phyloP scores from a whole-genome alignment of 768 basidiomycete species.

The Tremella yokohamensis region DNA sequence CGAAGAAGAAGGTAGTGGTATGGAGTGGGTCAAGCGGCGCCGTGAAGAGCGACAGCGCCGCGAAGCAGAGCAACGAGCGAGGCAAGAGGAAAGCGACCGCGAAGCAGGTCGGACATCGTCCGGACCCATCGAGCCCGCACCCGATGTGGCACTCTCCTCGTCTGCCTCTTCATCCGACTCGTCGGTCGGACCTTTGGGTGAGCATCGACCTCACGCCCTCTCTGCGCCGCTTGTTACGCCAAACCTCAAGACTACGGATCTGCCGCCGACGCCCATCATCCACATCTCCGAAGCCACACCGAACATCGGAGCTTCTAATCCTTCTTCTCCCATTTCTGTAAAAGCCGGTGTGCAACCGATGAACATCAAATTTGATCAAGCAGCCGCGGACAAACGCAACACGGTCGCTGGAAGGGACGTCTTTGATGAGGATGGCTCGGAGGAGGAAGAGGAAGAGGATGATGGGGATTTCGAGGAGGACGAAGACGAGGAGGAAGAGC shows the following conservation, averaged over 20 bases:
- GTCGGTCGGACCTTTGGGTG: slow-evolving; percentile 7
- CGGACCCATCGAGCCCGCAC: background rate
- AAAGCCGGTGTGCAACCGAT: slow-evolving; percentile 2
- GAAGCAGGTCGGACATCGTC: slow-evolving; percentile 1
- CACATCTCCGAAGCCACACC: slow-evolving; percentile 28
- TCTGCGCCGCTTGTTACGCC: slow-evolving; percentile 24
- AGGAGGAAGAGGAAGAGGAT: slow-evolving; percentile 15
- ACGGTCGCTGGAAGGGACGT: slow-evolving; percentile 12
- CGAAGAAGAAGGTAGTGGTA: slow-evolving; percentile 77
- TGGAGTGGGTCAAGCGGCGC: slow-evolving; percentile 73
- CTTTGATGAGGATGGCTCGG: slow-evolving; percentile 13
- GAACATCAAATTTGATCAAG: background rate
- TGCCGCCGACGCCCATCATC: slow-evolving; percentile 37
- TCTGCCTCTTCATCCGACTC: slow-evolving; percentile 5
- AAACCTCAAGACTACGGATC: slow-evolving; percentile 12
- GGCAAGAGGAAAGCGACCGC: slow-evolving; percentile 39
- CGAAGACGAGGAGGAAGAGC: slow-evolving; percentile 32
- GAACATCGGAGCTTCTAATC: too few species aligned
- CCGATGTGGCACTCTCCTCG: slow-evolving; percentile 3
- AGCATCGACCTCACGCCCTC: too few species aligned
- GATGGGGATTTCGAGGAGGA: slow-evolving; percentile 25
- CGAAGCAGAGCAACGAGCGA: slow-evolving; percentile 51
- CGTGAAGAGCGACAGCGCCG: slow-evolving; percentile 57
- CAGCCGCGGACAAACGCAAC: background rate
- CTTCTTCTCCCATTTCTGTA: background rate